These are phyloP conservation scores for Plasmodium chabaudi DNA, from an alignment of 169 alveolate species.

Conservation along the genomic window DNA sequence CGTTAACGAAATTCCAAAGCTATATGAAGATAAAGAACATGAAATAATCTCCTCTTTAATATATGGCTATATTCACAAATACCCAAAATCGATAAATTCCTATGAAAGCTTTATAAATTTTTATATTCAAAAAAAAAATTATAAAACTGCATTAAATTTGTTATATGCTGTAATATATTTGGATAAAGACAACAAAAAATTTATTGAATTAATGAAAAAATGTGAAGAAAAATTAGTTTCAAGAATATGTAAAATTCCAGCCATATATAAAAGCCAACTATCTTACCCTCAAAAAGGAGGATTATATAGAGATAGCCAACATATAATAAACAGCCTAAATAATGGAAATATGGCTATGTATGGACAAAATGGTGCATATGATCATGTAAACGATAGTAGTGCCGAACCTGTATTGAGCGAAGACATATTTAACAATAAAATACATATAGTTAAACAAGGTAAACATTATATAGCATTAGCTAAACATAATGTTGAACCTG, in stretches of 20 bases:
- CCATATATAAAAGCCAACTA: constrained; percentile 27
- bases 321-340: not conserved
- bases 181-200: constrained; percentile 15
- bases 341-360: not conserved
- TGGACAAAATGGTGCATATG: not conserved
- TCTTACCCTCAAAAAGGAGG: constrained; percentile 24
- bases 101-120: constrained; percentile 29
- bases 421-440: not conserved
- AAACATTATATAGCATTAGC: constrained; percentile 26
- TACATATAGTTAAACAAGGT: constrained; percentile 26
- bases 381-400: not conserved
- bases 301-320: not conserved
- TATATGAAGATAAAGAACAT: constrained; percentile 15
- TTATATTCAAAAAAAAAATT: constrained; percentile 17
- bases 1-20: constrained; percentile 40
- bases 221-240: constrained; percentile 52
- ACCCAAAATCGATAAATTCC: constrained; percentile 34
- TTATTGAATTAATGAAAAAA: constrained; percentile 2
- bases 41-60: constrained; percentile 33
- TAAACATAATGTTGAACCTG: constrained; percentile 38
- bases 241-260: constrained; percentile 16
- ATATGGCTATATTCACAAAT: constrained; percentile 9
- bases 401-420: not conserved
- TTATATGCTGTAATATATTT: constrained; percentile 54
- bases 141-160: constrained; percentile 19